Evolutionary conservation across 441 rosid species (phyloP).

Genomic region (Populus hybrid): DNA sequence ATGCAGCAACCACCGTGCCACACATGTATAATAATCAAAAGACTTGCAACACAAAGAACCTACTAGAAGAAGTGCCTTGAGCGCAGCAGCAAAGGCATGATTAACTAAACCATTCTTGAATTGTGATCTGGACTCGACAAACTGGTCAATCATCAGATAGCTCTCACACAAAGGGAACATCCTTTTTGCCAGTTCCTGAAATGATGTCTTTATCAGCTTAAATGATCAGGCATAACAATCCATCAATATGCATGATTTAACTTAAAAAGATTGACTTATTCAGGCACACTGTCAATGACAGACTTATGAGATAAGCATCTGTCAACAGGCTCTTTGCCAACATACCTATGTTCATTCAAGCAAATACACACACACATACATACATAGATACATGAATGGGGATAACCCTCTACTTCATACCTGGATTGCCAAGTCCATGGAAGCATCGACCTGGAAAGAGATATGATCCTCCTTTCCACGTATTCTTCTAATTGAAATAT

Average conservation of each 20-base stretch:
- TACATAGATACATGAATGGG: neutral
- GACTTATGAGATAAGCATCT: neutral
- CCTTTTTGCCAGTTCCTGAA: conserved; percentile 87
- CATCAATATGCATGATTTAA: neutral
- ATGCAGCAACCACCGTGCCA: conserved; percentile 12
- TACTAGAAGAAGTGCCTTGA: conserved; percentile 91
- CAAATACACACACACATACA: neutral
- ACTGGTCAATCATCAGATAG: conserved; percentile 77
- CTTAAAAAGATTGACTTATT: neutral
- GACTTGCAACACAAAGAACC: conserved; percentile 36
- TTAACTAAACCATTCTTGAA: conserved; percentile 92
- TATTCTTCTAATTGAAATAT: conserved; percentile 65
- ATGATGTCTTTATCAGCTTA: conserved; percentile 22
- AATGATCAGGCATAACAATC: conserved; percentile 7
- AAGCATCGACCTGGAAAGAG: conserved; percentile 77
- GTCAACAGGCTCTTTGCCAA: neutral
- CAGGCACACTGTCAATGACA: no score
- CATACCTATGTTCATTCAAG: neutral
- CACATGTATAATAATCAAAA: conserved; percentile 19
- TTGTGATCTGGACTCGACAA: conserved; percentile 93
- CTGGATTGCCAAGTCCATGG: conserved; percentile 93
- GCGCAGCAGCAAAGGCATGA: conserved; percentile 96
- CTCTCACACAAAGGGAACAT: conserved; percentile 83
- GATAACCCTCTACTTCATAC: conserved; percentile 29
- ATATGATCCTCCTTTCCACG: conserved; percentile 60